phyloP scores from a whole-genome alignment of 495 filamentous ascomycete genomes.

The Penicillium fimorum region DNA sequence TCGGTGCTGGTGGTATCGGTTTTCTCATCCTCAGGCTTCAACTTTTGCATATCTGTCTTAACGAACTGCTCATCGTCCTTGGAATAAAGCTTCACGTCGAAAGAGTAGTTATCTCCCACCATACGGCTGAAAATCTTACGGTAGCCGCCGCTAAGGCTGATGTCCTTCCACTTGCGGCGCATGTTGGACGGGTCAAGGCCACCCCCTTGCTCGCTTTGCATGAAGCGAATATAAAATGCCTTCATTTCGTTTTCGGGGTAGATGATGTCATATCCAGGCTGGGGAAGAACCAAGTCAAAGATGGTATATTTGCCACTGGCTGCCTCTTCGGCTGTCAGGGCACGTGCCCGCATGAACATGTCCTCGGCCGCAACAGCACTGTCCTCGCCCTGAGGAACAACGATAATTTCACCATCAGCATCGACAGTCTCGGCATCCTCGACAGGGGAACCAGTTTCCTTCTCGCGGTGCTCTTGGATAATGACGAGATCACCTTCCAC shows the following conservation, averaged over 20 bases:
- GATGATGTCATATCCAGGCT: slow-evolving; percentile 82
- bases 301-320: slow-evolving; percentile 74
- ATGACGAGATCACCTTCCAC: slow-evolving; percentile 87
- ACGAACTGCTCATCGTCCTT: slow-evolving; percentile 79
- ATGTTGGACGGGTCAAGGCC: slow-evolving; percentile 80
- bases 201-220: slow-evolving; percentile 74
- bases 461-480: slow-evolving; percentile 53
- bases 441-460: slow-evolving; percentile 22
- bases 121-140: slow-evolving; percentile 75
- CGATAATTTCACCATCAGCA: slow-evolving; percentile 65
- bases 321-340: slow-evolving; percentile 74
- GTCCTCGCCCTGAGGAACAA: slow-evolving; percentile 58
- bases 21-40: slow-evolving; percentile 25
- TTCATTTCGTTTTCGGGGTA: slow-evolving; percentile 85
- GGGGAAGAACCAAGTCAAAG: slow-evolving; percentile 91
- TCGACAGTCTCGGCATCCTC: slow-evolving; percentile 49
- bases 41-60: slow-evolving; percentile 71
- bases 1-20: slow-evolving; percentile 8
- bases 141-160: slow-evolving; percentile 86
- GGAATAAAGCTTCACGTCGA: slow-evolving; percentile 65
- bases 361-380: slow-evolving; percentile 54
- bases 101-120: slow-evolving; percentile 54
- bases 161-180: slow-evolving; percentile 79
- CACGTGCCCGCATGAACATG: slow-evolving; percentile 69
- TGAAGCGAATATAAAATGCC: slow-evolving; percentile 77